phyloP scores from a whole-genome alignment of 1,139 yeast species.

The Chernovozyma aurita region DNA sequence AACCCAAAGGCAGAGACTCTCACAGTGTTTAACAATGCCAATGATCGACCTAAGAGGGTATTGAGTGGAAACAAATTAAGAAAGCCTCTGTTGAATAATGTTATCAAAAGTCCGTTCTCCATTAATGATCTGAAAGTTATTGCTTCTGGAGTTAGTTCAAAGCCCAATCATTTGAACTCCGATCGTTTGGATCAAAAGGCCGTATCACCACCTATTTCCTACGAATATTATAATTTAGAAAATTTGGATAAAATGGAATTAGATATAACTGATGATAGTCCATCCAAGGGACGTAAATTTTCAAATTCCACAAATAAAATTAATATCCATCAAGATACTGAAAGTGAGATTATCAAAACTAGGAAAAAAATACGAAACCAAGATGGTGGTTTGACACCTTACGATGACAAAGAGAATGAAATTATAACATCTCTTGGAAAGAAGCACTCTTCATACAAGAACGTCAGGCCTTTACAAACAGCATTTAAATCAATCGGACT shows the following conservation, averaged over 20 bases:
- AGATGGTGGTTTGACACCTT: conserved; percentile 3
- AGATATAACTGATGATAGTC: conserved; percentile 23
- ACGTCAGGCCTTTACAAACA: conserved; percentile 79
- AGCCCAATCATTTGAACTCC: neutral
- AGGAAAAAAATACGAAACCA: conserved; percentile 7
- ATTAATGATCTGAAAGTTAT: neutral
- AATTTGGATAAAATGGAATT: conserved; percentile 18
- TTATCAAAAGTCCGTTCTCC: conserved; percentile 6
- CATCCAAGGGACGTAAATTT: conserved; percentile 31
- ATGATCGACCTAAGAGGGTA: conserved; percentile 5
- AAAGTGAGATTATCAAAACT: conserved; percentile 7
- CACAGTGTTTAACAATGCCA: neutral
- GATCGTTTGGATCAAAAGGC: neutral
- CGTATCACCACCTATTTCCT: conserved; percentile 13
- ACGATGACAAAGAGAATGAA: conserved; percentile 34
- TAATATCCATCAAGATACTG: conserved; percentile 16
- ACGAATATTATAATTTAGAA: conserved; percentile 29
- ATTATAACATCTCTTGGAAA: conserved; percentile 32
- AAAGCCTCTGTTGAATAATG: conserved; percentile 2
- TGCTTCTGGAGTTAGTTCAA: too few species aligned
- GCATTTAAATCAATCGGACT: conserved; percentile 79
- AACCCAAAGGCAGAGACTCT: neutral
- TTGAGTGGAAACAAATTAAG: conserved; percentile 6
- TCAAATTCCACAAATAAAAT: conserved; percentile 16
- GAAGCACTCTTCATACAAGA: conserved; percentile 50